phyloP scores from a whole-genome alignment of 306 rosid species.

The Coriaria nepalensis region DNA sequence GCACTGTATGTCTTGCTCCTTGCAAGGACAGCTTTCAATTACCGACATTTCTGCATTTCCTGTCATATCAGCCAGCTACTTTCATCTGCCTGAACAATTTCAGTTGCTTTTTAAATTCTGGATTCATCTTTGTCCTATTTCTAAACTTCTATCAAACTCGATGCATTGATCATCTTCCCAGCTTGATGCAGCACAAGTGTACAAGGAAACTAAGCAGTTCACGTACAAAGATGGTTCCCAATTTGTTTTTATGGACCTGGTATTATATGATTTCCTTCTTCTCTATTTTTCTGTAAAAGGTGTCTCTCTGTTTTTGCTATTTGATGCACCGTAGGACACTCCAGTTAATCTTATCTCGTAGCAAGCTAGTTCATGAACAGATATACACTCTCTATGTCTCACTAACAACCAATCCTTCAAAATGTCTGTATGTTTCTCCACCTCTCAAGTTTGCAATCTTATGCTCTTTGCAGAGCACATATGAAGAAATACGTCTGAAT shows the following conservation, averaged over 20 bases:
- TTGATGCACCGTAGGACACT: not conserved
- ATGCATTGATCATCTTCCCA: constrained; percentile 29
- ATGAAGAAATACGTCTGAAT: constrained; percentile 66
- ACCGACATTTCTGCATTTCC: too few relatives aligned
- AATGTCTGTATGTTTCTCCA: not conserved
- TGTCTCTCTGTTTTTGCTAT: not conserved
- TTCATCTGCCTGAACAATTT: too few relatives aligned
- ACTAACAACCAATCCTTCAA: not conserved
- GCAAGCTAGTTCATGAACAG: constrained; percentile 12
- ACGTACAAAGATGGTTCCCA: constrained; percentile 88
- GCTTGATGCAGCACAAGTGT: constrained; percentile 60
- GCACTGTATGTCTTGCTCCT: constrained; percentile 29
- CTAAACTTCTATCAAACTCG: too few relatives aligned
- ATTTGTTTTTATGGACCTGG: constrained; percentile 96
- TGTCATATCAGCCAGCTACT: too few relatives aligned
- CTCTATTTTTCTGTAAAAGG: not conserved
- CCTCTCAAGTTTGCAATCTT: too few relatives aligned
- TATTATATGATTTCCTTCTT: constrained; percentile 25
- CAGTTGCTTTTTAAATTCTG: too few relatives aligned
- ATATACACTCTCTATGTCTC: not conserved
- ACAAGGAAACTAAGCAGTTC: constrained; percentile 91
- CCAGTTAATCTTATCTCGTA: constrained; percentile 9
- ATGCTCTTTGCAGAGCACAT: constrained; percentile 38
- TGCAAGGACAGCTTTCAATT: too few relatives aligned
- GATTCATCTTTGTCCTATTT: too few relatives aligned